phyloP scores from a whole-genome alignment of 805 yeast genomes.

The Yamadazyma sp. region DNA sequence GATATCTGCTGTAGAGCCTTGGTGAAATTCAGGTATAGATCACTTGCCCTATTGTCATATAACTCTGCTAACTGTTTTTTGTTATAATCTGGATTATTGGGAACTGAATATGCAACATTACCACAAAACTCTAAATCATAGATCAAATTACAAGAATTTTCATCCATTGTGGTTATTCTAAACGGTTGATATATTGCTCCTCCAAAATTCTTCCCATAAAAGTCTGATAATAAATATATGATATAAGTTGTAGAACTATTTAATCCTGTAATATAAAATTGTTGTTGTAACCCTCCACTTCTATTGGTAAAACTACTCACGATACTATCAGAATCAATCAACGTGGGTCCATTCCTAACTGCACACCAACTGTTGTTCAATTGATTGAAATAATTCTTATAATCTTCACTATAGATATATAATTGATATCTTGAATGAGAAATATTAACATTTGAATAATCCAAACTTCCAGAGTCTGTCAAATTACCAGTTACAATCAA shows the following conservation, averaged over 20 bases:
- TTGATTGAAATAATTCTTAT: conserved; percentile 29
- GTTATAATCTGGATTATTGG: conserved; percentile 33
- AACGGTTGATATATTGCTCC: conserved; percentile 62
- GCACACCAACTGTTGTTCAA: conserved; percentile 72
- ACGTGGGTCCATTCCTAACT: conserved; percentile 49
- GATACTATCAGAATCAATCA: conserved; percentile 20
- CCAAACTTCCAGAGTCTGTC: conserved; percentile 15
- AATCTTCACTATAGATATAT: conserved; percentile 46
- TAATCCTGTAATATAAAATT: conserved; percentile 59
- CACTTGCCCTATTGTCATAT: conserved; percentile 64
- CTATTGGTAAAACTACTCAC: conserved; percentile 40
- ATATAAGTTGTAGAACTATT: conserved; percentile 58
- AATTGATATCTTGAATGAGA: conserved; percentile 34
- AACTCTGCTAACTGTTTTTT: conserved; percentile 21
- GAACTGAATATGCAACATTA: conserved; percentile 85
- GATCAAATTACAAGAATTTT: conserved; percentile 66
- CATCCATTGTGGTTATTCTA: conserved; percentile 52
- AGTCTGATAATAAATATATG: conserved; percentile 59
- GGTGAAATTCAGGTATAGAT: conserved; percentile 61
- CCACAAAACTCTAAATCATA: conserved; percentile 75
- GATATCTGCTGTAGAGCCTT: conserved; percentile 72
- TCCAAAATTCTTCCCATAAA: conserved; percentile 43
- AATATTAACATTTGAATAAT: conserved; percentile 18
- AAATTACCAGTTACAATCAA: conserved; percentile 61
- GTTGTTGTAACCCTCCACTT: conserved; percentile 52